A percentile compares a stretch with the other conserved stretches of the same genome.
phyloP scores from a whole-genome alignment of 495 filamentous ascomycete genomes.

The Peziza echinospora region DNA sequence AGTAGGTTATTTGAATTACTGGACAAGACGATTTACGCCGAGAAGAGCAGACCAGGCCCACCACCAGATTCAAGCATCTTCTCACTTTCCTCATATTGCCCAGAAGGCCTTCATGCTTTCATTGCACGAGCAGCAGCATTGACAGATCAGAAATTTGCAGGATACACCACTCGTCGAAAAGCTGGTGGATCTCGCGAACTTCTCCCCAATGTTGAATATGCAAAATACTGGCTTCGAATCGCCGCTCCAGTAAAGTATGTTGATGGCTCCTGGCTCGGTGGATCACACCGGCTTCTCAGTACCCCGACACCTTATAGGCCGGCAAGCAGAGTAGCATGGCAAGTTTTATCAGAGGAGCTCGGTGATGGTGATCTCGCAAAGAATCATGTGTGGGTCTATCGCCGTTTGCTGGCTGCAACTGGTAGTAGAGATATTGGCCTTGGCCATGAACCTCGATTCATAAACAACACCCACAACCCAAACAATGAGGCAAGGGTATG shows the following conservation, averaged over 20 bases:
- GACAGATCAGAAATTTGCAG: slow-evolving; percentile 18
- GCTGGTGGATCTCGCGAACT: slow-evolving; percentile 20
- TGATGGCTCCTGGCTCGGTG: slow-evolving; percentile 31
- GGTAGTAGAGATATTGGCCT: slow-evolving; percentile 11
- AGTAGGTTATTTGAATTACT: slow-evolving; percentile 19
- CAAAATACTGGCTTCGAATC: slow-evolving; percentile 24
- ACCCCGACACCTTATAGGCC: slow-evolving; percentile 21
- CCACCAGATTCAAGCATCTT: slow-evolving; percentile 15
- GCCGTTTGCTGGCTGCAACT: slow-evolving; percentile 22
- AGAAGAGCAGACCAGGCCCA: not conserved
- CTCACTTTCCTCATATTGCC: slow-evolving; percentile 20
- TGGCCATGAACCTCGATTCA: slow-evolving; percentile 15
- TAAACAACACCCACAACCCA: slow-evolving; percentile 20
- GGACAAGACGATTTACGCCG: slow-evolving; percentile 17
- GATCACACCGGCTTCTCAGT: slow-evolving; percentile 24
- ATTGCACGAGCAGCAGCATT: slow-evolving; percentile 17
- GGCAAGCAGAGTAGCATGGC: slow-evolving; percentile 27
- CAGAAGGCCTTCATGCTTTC: slow-evolving; percentile 17
- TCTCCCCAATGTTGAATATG: slow-evolving; percentile 21
- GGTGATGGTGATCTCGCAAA: slow-evolving; percentile 28
- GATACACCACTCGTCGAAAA: slow-evolving; percentile 20
- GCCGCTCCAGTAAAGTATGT: slow-evolving; percentile 28
- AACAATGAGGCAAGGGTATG: slow-evolving; percentile 22
- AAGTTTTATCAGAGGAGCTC: slow-evolving; percentile 29
- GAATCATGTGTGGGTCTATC: slow-evolving; percentile 28